phyloP scores from a whole-genome alignment of 2,329 filamentous ascomycete species.

The Leptographium procerum region DNA sequence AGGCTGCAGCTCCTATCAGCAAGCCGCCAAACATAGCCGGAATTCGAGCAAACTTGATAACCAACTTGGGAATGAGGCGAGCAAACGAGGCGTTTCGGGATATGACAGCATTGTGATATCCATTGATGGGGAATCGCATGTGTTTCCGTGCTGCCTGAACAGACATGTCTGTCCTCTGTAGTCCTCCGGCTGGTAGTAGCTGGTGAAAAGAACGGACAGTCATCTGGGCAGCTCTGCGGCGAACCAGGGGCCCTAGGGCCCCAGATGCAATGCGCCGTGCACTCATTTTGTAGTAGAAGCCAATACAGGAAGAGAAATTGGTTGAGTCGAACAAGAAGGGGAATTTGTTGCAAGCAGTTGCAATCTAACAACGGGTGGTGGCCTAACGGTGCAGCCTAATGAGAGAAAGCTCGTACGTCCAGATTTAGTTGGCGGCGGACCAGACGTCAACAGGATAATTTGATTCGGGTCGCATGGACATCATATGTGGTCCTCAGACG shows the following conservation, averaged over 20 bases:
- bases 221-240: constrained; percentile 41
- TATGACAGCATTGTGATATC: constrained; percentile 68
- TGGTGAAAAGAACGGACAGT: constrained; percentile 54
- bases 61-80: constrained; percentile 67
- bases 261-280: constrained; percentile 66
- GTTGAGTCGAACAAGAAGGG: background rate
- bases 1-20: constrained; percentile 76
- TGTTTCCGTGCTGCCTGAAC: constrained; percentile 50
- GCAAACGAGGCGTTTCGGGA: constrained; percentile 54
- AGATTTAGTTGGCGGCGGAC: background rate
- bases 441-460: background rate
- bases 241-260: constrained; percentile 50
- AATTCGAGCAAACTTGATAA: constrained; percentile 78
- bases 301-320: background rate
- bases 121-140: constrained; percentile 69
- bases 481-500: background rate
- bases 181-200: constrained; percentile 52
- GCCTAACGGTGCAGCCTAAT: background rate
- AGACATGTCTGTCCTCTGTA: constrained; percentile 50
- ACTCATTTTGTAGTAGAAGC: constrained; percentile 41
- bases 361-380: background rate
- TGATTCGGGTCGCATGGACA: background rate
- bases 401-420: background rate
- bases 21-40: constrained; percentile 88
- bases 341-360: no score